Percentiles rank a stretch among this genome's conserved stretches.
Evolutionary conservation across 305 asterid genomes (phyloP).

Genomic region (Fraxinus latifolia): DNA sequence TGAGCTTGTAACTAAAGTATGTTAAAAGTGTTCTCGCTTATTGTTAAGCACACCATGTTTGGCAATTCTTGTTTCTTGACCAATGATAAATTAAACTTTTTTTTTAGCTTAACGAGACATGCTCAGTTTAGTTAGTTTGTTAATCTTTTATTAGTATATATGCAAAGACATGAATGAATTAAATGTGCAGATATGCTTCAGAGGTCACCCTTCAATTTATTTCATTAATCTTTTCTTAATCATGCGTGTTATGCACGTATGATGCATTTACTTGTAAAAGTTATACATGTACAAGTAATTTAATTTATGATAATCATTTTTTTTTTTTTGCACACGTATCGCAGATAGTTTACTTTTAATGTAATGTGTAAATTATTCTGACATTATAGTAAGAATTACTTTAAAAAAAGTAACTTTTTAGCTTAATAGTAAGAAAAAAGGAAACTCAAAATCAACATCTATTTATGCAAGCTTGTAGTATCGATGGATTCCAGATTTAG

Average conservation of each 20-base stretch:
- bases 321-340: neutral
- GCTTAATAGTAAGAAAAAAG: neutral
- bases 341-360: neutral
- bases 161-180: neutral
- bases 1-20: neutral
- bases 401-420: no score
- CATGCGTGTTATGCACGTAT: neutral
- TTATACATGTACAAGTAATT: neutral
- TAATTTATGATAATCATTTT: neutral
- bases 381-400: no score
- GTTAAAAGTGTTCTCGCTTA: neutral
- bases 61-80: neutral
- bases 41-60: neutral
- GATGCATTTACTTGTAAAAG: neutral
- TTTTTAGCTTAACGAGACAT: neutral
- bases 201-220: no score
- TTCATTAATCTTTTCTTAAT: neutral
- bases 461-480: neutral
- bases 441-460: neutral
- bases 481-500: neutral
- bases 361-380: neutral
- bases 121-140: neutral
- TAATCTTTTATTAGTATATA: neutral
- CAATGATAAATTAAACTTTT: neutral
- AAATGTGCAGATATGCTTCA: neutral